phyloP scores from a whole-genome alignment of 164 flowering plant genomes.

The Chimonanthus salicifolius region DNA sequence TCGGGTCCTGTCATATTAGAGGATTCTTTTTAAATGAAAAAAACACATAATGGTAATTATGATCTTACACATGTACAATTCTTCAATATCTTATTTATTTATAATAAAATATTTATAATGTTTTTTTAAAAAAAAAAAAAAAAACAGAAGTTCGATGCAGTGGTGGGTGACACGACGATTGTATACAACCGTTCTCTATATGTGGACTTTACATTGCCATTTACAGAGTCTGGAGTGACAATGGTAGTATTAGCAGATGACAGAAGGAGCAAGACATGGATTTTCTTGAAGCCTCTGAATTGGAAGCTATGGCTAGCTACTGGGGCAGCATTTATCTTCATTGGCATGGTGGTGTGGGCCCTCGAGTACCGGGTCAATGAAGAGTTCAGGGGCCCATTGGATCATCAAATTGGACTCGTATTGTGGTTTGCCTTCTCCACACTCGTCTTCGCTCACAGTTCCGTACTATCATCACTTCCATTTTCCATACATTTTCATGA shows the following conservation, averaged over 20 bases:
- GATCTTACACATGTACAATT: no score
- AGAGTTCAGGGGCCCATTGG: slow-evolving; percentile 14
- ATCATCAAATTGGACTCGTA: slow-evolving; percentile 16
- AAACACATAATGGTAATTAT: no score
- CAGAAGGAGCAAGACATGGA: slow-evolving; percentile 12
- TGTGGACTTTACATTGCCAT: slow-evolving; percentile 30
- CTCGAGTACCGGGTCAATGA: slow-evolving; percentile 21
- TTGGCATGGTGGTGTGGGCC: slow-evolving; percentile 24
- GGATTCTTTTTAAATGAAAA: no score
- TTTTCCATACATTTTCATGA: background rate
- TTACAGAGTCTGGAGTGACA: slow-evolving; percentile 15
- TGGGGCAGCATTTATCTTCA: slow-evolving; percentile 16
- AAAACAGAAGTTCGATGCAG: slow-evolving; percentile 28
- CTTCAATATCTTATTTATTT: no score
- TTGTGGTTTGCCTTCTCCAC: slow-evolving; percentile 24
- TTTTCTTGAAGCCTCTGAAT: slow-evolving; percentile 25
- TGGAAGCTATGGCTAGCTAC: slow-evolving; percentile 22
- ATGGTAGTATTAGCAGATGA: slow-evolving; percentile 17
- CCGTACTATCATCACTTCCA: background rate
- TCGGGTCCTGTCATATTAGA: no score
- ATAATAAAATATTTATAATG: no score
- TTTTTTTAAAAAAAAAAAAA: background rate
- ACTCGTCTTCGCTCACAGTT: slow-evolving; percentile 26
- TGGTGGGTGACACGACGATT: slow-evolving; percentile 31
- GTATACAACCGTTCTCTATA: slow-evolving; percentile 17